These are phyloP conservation scores for Aurifilum marmelostoma DNA, from an alignment of 2,329 filamentous ascomycete species.

Conservation along the genomic window DNA sequence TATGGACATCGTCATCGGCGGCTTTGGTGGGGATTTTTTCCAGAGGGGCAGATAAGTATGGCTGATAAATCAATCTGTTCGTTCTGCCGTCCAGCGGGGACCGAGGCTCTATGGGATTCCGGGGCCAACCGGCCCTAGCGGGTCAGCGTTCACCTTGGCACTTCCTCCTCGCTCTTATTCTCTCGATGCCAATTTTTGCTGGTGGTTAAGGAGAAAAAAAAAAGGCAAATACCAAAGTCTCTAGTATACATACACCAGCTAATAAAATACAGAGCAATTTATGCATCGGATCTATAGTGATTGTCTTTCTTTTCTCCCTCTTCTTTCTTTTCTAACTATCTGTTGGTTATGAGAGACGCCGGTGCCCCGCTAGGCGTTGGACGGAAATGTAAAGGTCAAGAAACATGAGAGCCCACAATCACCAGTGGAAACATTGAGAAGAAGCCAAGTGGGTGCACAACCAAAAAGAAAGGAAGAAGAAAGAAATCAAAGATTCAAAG, in stretches of 20 bases:
- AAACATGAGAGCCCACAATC: too few species aligned
- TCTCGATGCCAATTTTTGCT: background rate
- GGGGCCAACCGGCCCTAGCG: constrained; percentile 21
- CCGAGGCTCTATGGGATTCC: constrained; percentile 15
- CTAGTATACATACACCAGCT: background rate
- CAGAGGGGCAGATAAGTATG: constrained; percentile 18
- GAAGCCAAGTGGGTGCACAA: too few species aligned
- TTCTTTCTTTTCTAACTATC: too few species aligned
- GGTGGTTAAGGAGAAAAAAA: background rate
- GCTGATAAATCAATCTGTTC: constrained; percentile 29
- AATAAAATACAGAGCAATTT: background rate
- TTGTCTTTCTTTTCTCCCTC: background rate
- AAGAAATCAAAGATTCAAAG: too few species aligned
- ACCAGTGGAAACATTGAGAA: too few species aligned
- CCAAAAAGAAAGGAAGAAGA: too few species aligned
- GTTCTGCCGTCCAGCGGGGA: background rate
- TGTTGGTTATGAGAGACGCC: too few species aligned
- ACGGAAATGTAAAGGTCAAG: too few species aligned
- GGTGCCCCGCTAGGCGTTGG: too few species aligned
- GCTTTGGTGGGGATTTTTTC: constrained; percentile 19
- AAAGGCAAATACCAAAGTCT: background rate
- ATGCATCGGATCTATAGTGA: too few species aligned
- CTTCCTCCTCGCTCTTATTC: background rate
- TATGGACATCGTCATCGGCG: constrained; percentile 24
- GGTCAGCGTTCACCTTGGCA: background rate